These are phyloP conservation scores for Rhododendron henanense DNA, from an alignment of 148 eudicot species.

Conservation along the genomic window DNA sequence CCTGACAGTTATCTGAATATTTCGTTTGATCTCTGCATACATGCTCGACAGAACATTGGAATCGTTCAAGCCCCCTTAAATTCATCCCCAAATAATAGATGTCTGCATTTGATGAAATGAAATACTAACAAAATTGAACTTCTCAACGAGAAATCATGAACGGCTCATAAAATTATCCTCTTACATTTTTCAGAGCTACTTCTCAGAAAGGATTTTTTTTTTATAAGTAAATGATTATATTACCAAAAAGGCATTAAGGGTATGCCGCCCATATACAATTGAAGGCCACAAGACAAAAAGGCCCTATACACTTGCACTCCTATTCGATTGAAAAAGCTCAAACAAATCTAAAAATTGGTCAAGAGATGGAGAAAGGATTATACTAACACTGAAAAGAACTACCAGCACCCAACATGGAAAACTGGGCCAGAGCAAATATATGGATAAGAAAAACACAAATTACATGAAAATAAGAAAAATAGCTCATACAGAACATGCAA, in stretches of 20 bases:
- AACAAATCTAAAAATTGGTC: too few species aligned
- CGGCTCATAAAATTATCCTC: background rate
- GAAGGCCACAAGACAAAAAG: too few species aligned
- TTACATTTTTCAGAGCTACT: background rate
- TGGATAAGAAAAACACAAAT: background rate
- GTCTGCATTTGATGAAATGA: background rate
- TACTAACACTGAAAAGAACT: background rate
- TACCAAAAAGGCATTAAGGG: too few species aligned
- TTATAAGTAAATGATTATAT: too few species aligned
- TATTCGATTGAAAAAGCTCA: too few species aligned
- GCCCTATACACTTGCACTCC: too few species aligned
- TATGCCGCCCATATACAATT: too few species aligned
- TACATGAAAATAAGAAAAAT: background rate
- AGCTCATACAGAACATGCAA: background rate
- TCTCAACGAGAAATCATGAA: background rate
- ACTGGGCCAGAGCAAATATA: background rate
- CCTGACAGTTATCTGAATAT: background rate
- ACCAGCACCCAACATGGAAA: conserved; percentile 18
- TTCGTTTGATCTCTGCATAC: background rate
- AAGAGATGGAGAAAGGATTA: background rate
- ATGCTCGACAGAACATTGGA: background rate
- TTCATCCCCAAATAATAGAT: background rate
- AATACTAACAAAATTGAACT: background rate
- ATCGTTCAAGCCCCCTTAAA: background rate
- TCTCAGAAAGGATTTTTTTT: background rate